Evolutionary conservation across 78 protist species (phyloP).

Genomic region (Dictyostelium capitatum): DNA sequence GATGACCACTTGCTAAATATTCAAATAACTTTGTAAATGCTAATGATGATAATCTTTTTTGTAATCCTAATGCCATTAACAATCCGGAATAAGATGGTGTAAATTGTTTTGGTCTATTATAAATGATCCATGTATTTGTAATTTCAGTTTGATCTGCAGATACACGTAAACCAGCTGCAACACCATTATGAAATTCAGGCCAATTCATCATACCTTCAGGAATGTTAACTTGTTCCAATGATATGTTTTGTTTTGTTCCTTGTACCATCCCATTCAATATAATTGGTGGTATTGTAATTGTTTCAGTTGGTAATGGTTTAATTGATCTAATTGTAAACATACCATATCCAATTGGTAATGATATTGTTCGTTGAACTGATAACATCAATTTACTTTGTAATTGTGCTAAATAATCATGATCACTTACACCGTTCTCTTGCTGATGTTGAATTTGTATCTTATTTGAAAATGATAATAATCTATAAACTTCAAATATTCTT

Average conservation of each 20-base stretch:
- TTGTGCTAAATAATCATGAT: slow-evolving; percentile 55
- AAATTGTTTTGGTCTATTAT: slow-evolving; percentile 77
- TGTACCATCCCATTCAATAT: slow-evolving; percentile 41
- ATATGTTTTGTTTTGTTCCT: slow-evolving; percentile 9
- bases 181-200: slow-evolving; percentile 96
- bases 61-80: slow-evolving; percentile 92
- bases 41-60: slow-evolving; percentile 85
- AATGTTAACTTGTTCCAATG: neutral
- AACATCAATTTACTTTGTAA: slow-evolving; percentile 25
- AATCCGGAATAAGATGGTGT: slow-evolving; percentile 84
- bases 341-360: slow-evolving; percentile 79
- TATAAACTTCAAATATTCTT: slow-evolving; percentile 25
- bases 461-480: slow-evolving; percentile 24
- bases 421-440: slow-evolving; percentile 70
- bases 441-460: slow-evolving; percentile 19
- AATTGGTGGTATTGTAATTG: slow-evolving; percentile 73
- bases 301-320: slow-evolving; percentile 74
- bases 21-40: slow-evolving; percentile 79
- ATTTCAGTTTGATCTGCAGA: slow-evolving; percentile 34
- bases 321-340: slow-evolving; percentile 63
- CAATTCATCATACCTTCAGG: slow-evolving; percentile 56
- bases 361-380: slow-evolving; percentile 53
- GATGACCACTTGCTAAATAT: slow-evolving; percentile 84
- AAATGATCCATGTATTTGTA: slow-evolving; percentile 83
- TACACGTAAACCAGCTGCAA: slow-evolving; percentile 89